Base-by-base conservation (phyloP, 768 basidiomycete genomes). In the Mycena rosella region DNA sequence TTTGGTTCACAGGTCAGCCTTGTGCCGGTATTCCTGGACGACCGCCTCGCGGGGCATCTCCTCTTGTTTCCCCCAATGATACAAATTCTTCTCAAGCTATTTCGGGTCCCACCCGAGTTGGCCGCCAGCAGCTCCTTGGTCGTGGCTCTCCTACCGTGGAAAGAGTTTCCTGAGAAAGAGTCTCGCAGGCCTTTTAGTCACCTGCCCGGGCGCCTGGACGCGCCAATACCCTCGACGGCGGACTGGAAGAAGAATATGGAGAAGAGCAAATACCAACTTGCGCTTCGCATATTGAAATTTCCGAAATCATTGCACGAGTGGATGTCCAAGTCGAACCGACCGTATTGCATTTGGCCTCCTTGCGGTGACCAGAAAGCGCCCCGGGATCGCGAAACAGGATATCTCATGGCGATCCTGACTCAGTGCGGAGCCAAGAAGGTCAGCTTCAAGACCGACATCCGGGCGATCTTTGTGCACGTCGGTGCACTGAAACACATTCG, bases 391-490 rank as follows among this genome's bases (percentile, higher is more conserved):
- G 89, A 90, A 68, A 85, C 84, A 11, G 26, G 57, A 6, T 65
- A 81, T 30, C 82, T 92, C 14, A 73, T 77, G 15, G 71, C 73
- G 2, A 77, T 91, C 22, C 73, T 92, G 61, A 76, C 81, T 30
- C 78, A 82, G 57, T 85, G 80, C 63, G 74, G 79, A 26, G 86
- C 86, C 15, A 75, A 74, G 48, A 65, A 78, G 63, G 81, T 78
- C 20, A 79, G 80, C 14, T 65, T 76, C 65, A 80, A 82, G 44
- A 75, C 76, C 26, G 82, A 85, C 53, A 79, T 80, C 26, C 76
- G 87, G 14, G 77, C 88, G 26, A 73, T 93, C n/a, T 94, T 93
- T 65, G 83, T 92, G 26, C 90, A 93, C 74, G 84, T 88, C 18
- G 86, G 87, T 22, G 83, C 89, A 3, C 72, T 94, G 62, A 74